Percentiles rank a stretch among this genome's conserved stretches.
Conservation (phyloP, 1,284 basidiomycete species). For the Tremellales sp. region DNA sequence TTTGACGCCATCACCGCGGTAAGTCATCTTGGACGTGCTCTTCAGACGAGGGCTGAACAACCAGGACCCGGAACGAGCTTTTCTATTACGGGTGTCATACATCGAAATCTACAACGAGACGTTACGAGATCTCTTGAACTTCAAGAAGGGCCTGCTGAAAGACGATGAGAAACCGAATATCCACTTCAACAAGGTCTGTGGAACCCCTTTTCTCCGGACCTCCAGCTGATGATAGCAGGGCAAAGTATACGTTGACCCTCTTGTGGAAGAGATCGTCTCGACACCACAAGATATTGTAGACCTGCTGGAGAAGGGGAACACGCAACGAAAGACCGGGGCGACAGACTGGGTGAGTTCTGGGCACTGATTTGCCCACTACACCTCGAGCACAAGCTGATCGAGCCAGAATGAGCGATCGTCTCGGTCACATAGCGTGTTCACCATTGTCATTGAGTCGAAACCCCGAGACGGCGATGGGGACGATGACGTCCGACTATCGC, state of each 20-base stretch:
- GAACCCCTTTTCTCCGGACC: no score
- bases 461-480: constrained; percentile 34
- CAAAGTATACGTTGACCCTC: constrained; percentile 51
- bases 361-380: not conserved
- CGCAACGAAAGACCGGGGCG: constrained; percentile 52
- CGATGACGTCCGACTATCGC: constrained; percentile 43
- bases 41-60: not conserved
- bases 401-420: constrained; percentile 53
- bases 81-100: constrained; percentile 55
- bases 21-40: constrained; percentile 7
- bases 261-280: constrained; percentile 55
- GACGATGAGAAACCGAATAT: constrained; percentile 44
- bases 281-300: constrained; percentile 52
- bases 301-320: constrained; percentile 52
- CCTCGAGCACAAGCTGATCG: no score
- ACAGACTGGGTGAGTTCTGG: constrained; percentile 53
- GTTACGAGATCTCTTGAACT: constrained; percentile 53
- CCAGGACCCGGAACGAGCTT: constrained; percentile 41
- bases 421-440: constrained; percentile 55
- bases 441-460: constrained; percentile 50
- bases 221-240: no score
- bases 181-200: constrained; percentile 42
- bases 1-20: constrained; percentile 52
- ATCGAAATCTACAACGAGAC: constrained; percentile 60
- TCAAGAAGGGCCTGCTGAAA: constrained; percentile 32